phyloP scores from a whole-genome alignment of 2,329 filamentous ascomycete species.

The Colletotrichum gigasporum region DNA sequence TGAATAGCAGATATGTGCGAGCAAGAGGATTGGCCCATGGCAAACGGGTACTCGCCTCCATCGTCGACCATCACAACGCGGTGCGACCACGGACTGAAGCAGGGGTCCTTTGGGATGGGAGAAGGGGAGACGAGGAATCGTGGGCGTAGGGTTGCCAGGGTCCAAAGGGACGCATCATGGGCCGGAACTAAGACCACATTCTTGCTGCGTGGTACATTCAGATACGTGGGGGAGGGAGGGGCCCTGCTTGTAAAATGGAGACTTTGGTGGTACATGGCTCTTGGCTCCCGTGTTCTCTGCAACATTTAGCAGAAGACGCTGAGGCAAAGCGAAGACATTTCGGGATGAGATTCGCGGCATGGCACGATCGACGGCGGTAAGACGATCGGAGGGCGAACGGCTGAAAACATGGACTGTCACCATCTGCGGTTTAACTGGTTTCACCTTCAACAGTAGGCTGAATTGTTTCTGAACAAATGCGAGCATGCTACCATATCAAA shows the following conservation, averaged over 20 bases:
- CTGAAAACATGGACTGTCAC: neutral
- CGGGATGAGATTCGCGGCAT: neutral
- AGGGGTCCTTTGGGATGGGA: neutral
- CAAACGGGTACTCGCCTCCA: neutral
- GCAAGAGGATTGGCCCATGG: conserved; percentile 14
- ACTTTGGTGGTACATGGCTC: neutral
- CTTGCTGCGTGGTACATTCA: conserved; percentile 1
- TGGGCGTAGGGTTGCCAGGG: neutral
- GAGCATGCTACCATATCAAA: too few relatives aligned
- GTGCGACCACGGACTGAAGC: neutral
- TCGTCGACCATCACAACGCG: conserved; percentile 14
- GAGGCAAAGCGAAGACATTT: neutral
- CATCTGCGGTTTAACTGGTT: neutral
- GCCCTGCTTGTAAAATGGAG: neutral
- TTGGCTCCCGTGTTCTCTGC: neutral
- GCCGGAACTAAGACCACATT: neutral
- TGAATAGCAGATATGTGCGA: conserved; percentile 17
- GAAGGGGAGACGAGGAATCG: neutral
- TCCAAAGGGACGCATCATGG: neutral
- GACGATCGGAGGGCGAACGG: neutral
- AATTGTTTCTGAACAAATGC: too few relatives aligned
- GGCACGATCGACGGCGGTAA: neutral
- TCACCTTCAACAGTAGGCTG: too few relatives aligned
- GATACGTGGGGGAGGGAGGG: conserved; percentile 19
- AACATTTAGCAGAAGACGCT: neutral